Evolutionary conservation across 2,329 filamentous ascomycete species (phyloP), one percentile per base, ranked within the genome.

Genomic region (Coniochaeta pulveracea): DNA sequence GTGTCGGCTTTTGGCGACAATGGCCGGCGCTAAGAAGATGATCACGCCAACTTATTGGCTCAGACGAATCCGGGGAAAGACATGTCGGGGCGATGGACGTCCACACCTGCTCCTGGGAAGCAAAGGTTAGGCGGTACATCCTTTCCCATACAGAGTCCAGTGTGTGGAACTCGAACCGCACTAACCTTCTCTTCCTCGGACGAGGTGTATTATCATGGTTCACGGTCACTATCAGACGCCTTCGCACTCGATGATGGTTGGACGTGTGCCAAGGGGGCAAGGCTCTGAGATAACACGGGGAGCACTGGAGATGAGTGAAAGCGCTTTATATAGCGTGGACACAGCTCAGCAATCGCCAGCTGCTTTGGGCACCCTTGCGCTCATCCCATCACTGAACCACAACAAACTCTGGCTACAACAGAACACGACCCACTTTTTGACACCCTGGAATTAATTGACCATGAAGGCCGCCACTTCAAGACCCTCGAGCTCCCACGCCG

Each of bases 221-320:
- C 23, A 25, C 23, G 23, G 23, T 25, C 23, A 25, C 23, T 25
- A 25, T 25, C 23, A 25, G 23, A 25, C 21, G 21, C 21, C 21
- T 23, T 23, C 21, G 23, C 23, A 10, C 23, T 25, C 23, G 23
- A 25, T n/a, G n/a, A n/a, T 25, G 23, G 23, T 10, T 25, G 23
- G 23, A 25, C 23, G 23, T 25, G 23, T 25, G 23, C 11, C 23
- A 25, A 25, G 23, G 23, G 23, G 23, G 23, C 4, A 25, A 25
- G 11, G 11, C 11, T 10, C 4, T 25, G 23, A 25, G 23, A 25
- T 25, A 25, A 25, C 23, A 25, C 23, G 23, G 23, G n/a, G n/a
- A n/a, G 23, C 23, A 25, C 23, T 25, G 5, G 23, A 14, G 23
- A 25, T 25, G 23, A n/a, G n/a, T n/a, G n/a, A n/a, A 25, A 25